Percentiles rank a stretch among this genome's conserved stretches.
Conservation (phyloP, 2,329 filamentous ascomycete genomes). For the Huntiella omanensis region DNA sequence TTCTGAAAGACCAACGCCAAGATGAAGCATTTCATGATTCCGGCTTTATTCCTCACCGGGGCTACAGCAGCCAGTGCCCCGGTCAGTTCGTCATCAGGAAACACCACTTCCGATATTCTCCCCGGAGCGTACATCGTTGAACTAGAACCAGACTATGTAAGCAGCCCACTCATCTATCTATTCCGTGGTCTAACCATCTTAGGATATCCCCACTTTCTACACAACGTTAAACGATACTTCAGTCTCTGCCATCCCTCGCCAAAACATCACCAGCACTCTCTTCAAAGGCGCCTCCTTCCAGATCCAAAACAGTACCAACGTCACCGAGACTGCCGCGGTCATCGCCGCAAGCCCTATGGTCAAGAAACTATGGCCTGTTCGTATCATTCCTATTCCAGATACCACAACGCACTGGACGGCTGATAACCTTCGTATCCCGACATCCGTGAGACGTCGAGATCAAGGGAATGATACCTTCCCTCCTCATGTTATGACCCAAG, state of each 20-base stretch:
- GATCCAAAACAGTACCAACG: neutral
- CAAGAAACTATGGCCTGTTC: slow-evolving; percentile 1
- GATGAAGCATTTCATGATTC: neutral
- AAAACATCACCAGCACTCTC: slow-evolving; percentile 2
- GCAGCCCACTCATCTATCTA: neutral
- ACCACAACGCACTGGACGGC: neutral
- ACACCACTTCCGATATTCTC: neutral
- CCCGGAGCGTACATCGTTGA: slow-evolving; percentile 4
- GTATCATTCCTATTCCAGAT: neutral
- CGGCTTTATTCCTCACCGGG: neutral
- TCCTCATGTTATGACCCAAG: slow-evolving; percentile 33
- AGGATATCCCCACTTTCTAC: slow-evolving; percentile 4
- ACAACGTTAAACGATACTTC: neutral
- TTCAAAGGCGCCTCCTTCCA: slow-evolving; percentile 4
- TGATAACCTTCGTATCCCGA: neutral
- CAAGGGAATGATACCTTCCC: neutral
- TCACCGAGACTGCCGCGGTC: neutral
- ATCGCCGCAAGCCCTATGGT: slow-evolving; percentile 1
- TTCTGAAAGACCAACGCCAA: neutral
- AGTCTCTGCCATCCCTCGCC: neutral
- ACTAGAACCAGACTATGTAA: slow-evolving; percentile 3
- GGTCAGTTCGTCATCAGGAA: neutral
- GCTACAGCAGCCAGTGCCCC: neutral
- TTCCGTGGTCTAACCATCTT: too few species aligned
- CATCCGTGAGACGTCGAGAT: neutral